Conservation (phyloP, 2,329 filamentous ascomycete genomes). For the Ascochyta clinopodiicola region DNA sequence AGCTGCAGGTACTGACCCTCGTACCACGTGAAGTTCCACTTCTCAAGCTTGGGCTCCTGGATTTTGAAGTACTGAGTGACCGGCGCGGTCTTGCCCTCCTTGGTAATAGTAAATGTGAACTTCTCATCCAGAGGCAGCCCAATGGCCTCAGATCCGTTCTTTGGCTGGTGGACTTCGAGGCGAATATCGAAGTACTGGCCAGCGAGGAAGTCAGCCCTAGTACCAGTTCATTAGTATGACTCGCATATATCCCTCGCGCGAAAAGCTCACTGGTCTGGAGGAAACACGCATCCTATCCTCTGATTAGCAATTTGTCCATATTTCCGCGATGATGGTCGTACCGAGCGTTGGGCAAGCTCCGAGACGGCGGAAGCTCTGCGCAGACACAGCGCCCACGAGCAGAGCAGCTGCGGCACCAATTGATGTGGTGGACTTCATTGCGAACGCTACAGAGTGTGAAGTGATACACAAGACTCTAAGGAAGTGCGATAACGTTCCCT, state of each 20-base stretch:
- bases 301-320: slow-evolving; percentile 22
- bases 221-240: slow-evolving; percentile 9
- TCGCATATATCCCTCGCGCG: slow-evolving; percentile 4
- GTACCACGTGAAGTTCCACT: slow-evolving; percentile 84
- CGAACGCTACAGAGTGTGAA: slow-evolving; percentile 26
- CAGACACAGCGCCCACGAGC: slow-evolving; percentile 40
- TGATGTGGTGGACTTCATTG: slow-evolving; percentile 41
- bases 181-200: slow-evolving; percentile 86
- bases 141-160: slow-evolving; percentile 82
- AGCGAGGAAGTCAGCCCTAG: slow-evolving; percentile 77
- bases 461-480: slow-evolving; percentile 22
- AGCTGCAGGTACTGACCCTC: slow-evolving; percentile 60
- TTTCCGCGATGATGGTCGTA: slow-evolving; percentile 24
- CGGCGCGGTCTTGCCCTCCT: slow-evolving; percentile 61
- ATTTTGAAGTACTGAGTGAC: slow-evolving; percentile 73
- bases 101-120: slow-evolving; percentile 77
- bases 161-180: slow-evolving; percentile 79
- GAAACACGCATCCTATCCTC: slow-evolving; percentile 57
- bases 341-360: slow-evolving; percentile 63
- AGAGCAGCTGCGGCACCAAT: slow-evolving; percentile 38
- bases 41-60: slow-evolving; percentile 74
- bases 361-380: slow-evolving; percentile 63
- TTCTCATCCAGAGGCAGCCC: slow-evolving; percentile 72
- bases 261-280: slow-evolving; percentile 61
- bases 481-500: slow-evolving; percentile 25